Evolutionary conservation across 2,329 filamentous ascomycete genomes (phyloP).

Genomic region (Sporothrix phasma): DNA sequence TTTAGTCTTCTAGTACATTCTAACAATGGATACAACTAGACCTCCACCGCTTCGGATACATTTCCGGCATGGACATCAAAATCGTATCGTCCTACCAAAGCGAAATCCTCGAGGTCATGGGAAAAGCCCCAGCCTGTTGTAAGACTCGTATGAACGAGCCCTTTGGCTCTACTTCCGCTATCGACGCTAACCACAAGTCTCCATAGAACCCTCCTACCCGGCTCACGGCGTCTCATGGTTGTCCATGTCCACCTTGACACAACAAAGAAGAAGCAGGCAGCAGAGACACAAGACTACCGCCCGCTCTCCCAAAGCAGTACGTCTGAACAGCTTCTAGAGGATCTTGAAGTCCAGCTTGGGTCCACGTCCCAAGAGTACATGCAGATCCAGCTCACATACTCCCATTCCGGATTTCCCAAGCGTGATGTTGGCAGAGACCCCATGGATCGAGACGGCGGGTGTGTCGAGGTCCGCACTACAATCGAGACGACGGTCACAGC

Average conservation of each 20-base stretch:
- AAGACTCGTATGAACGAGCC: neutral
- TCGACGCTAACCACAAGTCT: neutral
- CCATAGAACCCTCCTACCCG: conserved; percentile 24
- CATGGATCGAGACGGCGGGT: conserved; percentile 21
- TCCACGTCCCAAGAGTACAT: conserved; percentile 39
- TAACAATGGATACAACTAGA: conserved; percentile 6
- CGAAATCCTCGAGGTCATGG: conserved; percentile 38
- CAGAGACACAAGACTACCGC: conserved; percentile 19
- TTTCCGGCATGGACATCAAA: conserved; percentile 40
- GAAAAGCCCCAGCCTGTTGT: conserved; percentile 35
- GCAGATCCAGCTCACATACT: conserved; percentile 42
- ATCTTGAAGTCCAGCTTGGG: conserved; percentile 48
- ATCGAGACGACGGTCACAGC: conserved; percentile 45
- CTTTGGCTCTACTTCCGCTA: neutral
- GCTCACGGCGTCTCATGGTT: conserved; percentile 39
- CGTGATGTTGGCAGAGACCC: conserved; percentile 10
- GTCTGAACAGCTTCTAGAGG: conserved; percentile 48
- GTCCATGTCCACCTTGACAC: conserved; percentile 34
- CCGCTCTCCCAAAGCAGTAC: conserved; percentile 24
- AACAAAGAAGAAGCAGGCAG: conserved; percentile 13
- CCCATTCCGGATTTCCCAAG: conserved; percentile 45
- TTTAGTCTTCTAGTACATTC: neutral
- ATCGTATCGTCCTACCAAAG: conserved; percentile 34
- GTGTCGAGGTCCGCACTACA: conserved; percentile 35
- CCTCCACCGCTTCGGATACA: conserved; percentile 35